phyloP scores from a whole-genome alignment of 345 rosid species.

The Brassica carinata region DNA sequence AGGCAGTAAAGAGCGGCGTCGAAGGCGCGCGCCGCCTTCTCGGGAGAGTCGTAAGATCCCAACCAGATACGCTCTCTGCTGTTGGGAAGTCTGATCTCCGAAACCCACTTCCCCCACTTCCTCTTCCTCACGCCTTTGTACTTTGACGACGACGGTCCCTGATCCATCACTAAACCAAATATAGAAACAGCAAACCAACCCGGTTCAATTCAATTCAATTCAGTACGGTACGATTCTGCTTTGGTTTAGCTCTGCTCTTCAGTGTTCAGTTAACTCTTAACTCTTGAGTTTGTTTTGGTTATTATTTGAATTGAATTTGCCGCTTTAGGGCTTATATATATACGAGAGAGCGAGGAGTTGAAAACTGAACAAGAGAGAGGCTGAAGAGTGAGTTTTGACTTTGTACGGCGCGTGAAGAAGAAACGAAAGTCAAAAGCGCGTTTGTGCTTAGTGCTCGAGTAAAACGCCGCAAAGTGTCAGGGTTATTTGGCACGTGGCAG shows the following conservation, averaged over 20 bases:
- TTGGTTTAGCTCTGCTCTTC: slow-evolving; percentile 8
- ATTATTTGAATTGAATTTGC: slow-evolving; percentile 11
- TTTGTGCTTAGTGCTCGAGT: neutral
- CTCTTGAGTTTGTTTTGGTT: neutral
- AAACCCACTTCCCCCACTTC: slow-evolving; percentile 95
- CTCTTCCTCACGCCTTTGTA: slow-evolving; percentile 91
- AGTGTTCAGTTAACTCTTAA: neutral
- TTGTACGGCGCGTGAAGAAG: slow-evolving; percentile 23
- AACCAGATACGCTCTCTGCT: slow-evolving; percentile 90
- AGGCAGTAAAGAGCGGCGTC: slow-evolving; percentile 82
- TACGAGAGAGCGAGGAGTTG: neutral
- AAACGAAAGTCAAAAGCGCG: slow-evolving; percentile 20
- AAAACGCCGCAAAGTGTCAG: slow-evolving; percentile 25
- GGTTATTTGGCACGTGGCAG: slow-evolving; percentile 24
- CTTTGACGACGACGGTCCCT: slow-evolving; percentile 38
- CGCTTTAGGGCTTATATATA: slow-evolving; percentile 13
- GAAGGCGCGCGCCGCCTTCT: slow-evolving; percentile 85
- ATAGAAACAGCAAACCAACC: neutral
- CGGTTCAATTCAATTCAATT: neutral
- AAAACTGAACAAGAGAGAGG: neutral
- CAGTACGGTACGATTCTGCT: neutral
- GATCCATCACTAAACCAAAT: slow-evolving; percentile 8
- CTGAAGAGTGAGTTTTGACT: slow-evolving; percentile 32
- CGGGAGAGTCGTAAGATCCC: slow-evolving; percentile 74
- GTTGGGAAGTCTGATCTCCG: slow-evolving; percentile 84